These are phyloP conservation scores for Moesziomyces sp. DNA, from an alignment of 1,284 basidiomycete species.

Conservation along the genomic window DNA sequence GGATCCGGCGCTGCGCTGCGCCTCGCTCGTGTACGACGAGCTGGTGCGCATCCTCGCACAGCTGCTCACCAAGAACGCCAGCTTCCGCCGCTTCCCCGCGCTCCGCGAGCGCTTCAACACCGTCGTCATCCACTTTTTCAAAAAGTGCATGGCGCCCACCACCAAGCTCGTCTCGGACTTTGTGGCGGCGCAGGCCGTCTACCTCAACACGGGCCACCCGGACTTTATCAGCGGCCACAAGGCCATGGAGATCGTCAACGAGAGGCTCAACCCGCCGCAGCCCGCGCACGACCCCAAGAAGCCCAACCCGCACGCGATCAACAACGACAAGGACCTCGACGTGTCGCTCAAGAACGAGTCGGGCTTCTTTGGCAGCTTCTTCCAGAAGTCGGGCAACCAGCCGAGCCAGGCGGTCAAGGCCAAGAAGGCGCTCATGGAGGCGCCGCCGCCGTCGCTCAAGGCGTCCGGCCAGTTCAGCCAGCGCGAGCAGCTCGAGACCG, in stretches of 20 bases:
- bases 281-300: conserved; percentile 47
- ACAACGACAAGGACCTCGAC: conserved; percentile 93
- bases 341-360: conserved; percentile 82
- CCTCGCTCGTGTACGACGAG: conserved; percentile 98
- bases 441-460: conserved; percentile 87
- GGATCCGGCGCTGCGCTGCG: conserved; percentile 90
- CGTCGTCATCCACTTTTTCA: conserved; percentile 91
- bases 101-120: conserved; percentile 94
- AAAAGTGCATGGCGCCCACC: conserved; percentile 94
- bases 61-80: conserved; percentile 87
- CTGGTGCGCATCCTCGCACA: conserved; percentile 99
- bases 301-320: conserved; percentile 73
- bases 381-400: conserved; percentile 77
- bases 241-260: conserved; percentile 87
- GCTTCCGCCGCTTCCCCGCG: conserved; percentile 92
- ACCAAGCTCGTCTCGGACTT: conserved; percentile 94
- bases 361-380: conserved; percentile 97
- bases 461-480: conserved; percentile 93
- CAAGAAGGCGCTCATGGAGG: conserved; percentile 81
- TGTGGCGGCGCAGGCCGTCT: conserved; percentile 96
- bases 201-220: conserved; percentile 98
- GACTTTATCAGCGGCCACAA: conserved; percentile 92
- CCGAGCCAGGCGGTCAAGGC: conserved; percentile 68
- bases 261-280: conserved; percentile 77
- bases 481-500: conserved; percentile 96